Base-by-base conservation (phyloP, 2,329 filamentous ascomycete genomes). In the Epichloe amarillans region DNA sequence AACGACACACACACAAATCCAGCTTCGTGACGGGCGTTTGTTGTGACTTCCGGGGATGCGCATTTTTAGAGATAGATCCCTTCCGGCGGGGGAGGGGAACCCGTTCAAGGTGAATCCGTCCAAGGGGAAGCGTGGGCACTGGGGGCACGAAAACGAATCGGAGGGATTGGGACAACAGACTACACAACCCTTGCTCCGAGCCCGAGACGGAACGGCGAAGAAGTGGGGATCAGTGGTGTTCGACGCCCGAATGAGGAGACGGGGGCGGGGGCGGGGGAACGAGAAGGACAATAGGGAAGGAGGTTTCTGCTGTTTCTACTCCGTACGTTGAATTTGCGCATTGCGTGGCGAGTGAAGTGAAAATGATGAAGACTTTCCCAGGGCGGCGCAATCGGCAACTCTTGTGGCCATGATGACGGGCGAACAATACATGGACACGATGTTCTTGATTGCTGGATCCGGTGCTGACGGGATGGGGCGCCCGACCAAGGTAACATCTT, bases 131-230 rank as follows among this genome's bases (percentile, higher is more conserved):
- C 26, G 2, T 0, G 7, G 26, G 7, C 7, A 30, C 26, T 35
- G 40, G 17, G 46, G 17, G 17, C 35, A 62, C 61, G 61, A 63
- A 54, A 61, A 63, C 53, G 53, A 58, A 52, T 46, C 61, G 61
- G 61, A 52, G 57, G 6, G 37, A 17, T 38, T 38, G 37, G 14
- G 37, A 35, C 44, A 21, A 36, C 44, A 5, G 17, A 11, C n/a
- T n/a, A n/a, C n/a, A n/a, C n/a, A n/a, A n/a, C 26, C 44, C 44
- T 14, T 35, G 14, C 43, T 30, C 52, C 53, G 54, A 41, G 50
- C 45, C 52, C 52, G 55, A 54, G 47, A 55, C 55, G 53, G 55
- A 56, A 50, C 53, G 55, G 55, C 50, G 51, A 48, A 51, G 33
- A 37, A 37, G 37, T 47, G 46, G 47, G 30, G 40, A 30, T 11